Percentiles rank a stretch among this genome's conserved stretches.
phyloP scores from a whole-genome alignment of 2,329 filamentous ascomycete species.

The Fusarium scirpi region DNA sequence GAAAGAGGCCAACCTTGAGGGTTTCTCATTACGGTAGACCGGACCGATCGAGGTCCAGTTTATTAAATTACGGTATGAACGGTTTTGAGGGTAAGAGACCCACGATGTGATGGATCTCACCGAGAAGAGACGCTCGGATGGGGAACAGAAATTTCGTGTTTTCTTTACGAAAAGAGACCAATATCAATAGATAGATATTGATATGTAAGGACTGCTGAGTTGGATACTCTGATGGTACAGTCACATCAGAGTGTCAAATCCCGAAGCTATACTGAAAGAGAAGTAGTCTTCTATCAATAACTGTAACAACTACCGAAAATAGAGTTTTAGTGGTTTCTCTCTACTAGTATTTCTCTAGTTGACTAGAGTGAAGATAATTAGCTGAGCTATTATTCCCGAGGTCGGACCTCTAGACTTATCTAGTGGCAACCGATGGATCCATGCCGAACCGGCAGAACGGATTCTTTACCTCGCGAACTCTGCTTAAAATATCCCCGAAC shows the following conservation, averaged over 20 bases:
- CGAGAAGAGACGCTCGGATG: constrained; percentile 22
- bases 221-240: background rate
- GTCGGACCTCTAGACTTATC: constrained; percentile 1
- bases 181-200: too few species aligned
- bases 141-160: background rate
- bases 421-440: constrained; percentile 2
- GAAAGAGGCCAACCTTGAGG: background rate
- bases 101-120: constrained; percentile 1
- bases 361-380: background rate
- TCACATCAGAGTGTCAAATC: background rate
- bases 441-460: constrained; percentile 20
- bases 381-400: constrained; percentile 10
- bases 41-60: background rate
- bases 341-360: background rate
- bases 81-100: background rate
- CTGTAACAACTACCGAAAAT: background rate
- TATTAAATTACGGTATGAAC: background rate
- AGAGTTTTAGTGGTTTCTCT: background rate
- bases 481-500: constrained; percentile 8
- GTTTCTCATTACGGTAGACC: background rate
- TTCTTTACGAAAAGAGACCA: background rate
- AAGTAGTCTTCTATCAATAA: background rate
- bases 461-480: background rate
- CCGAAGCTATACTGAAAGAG: background rate
- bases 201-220: background rate